Evolutionary conservation across 2,329 filamentous ascomycete species (phyloP).

Genomic region (Epicoccum sorghinum): DNA sequence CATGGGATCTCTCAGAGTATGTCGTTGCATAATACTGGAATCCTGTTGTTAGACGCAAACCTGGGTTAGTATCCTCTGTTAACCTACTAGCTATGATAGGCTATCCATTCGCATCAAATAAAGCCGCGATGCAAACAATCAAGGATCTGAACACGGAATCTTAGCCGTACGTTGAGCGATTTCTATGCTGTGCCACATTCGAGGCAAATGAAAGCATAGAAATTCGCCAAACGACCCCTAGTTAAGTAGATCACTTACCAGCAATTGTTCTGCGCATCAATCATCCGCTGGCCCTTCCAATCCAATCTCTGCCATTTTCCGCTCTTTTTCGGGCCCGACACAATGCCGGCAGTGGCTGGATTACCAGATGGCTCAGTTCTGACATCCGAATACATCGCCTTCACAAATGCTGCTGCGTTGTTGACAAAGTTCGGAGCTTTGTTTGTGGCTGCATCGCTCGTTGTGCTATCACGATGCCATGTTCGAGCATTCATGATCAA

Average conservation of each 20-base stretch:
- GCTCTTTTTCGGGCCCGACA: not conserved
- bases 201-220: not conserved
- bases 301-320: not conserved
- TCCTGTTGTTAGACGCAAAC: too few species aligned
- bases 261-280: not conserved
- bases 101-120: slow-evolving; percentile 5
- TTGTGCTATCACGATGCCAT: slow-evolving; percentile 52
- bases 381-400: slow-evolving; percentile 42
- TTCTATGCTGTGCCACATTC: slow-evolving; percentile 9
- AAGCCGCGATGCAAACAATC: not conserved
- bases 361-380: slow-evolving; percentile 6
- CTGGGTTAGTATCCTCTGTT: too few species aligned
- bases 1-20: too few species aligned
- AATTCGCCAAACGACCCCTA: not conserved
- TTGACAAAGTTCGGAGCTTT: slow-evolving; percentile 51
- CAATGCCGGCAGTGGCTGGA: slow-evolving; percentile 2
- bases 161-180: not conserved
- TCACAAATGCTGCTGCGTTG: slow-evolving; percentile 48
- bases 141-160: not conserved
- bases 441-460: slow-evolving; percentile 47
- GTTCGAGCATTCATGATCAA: slow-evolving; percentile 57
- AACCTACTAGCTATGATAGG: not conserved
- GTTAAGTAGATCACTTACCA: slow-evolving; percentile 6
- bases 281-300: not conserved
- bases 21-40: too few species aligned